A percentile compares a stretch with the other conserved stretches of the same genome.
phyloP scores from a whole-genome alignment of 257 asterid genomes.

The Nicotiana obtusifolia region DNA sequence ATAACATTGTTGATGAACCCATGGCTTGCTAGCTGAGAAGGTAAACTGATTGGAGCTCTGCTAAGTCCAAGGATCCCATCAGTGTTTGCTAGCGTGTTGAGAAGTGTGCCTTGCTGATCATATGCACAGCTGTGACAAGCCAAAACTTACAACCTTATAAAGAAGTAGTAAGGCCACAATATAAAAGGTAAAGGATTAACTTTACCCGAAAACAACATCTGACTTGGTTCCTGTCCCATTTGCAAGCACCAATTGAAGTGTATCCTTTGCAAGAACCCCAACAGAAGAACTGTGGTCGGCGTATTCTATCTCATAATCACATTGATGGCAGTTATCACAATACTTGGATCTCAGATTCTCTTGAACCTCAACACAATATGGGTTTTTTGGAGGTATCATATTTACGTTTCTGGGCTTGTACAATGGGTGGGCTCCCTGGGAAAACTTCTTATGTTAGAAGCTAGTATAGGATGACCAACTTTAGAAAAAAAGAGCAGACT shows the following conservation, averaged over 20 bases:
- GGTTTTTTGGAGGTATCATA: constrained; percentile 40
- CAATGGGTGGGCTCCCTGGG: constrained; percentile 75
- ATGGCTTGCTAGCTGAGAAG: constrained; percentile 59
- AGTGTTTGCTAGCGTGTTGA: constrained; percentile 51
- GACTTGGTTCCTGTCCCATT: constrained; percentile 51
- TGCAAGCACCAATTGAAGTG: constrained; percentile 44
- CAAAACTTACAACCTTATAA: constrained; percentile 9
- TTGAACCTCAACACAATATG: constrained; percentile 53
- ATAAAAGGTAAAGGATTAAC: background rate
- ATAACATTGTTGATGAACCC: constrained; percentile 53
- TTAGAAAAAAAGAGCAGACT: background rate
- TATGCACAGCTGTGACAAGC: constrained; percentile 54
- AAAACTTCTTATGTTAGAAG: background rate
- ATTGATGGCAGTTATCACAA: constrained; percentile 52
- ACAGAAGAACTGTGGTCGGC: constrained; percentile 75
- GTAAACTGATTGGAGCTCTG: constrained; percentile 59
- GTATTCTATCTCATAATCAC: constrained; percentile 74
- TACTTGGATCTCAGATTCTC: constrained; percentile 20
- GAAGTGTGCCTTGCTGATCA: constrained; percentile 73
- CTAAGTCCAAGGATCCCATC: constrained; percentile 81
- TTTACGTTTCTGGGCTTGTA: constrained; percentile 54
- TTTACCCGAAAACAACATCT: constrained; percentile 58
- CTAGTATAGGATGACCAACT: background rate
- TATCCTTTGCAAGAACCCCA: constrained; percentile 71
- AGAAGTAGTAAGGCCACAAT: constrained; percentile 4